Evolutionary conservation across 176 grass and related monocot genomes (phyloP).

Genomic region (Oryza brachyantha): DNA sequence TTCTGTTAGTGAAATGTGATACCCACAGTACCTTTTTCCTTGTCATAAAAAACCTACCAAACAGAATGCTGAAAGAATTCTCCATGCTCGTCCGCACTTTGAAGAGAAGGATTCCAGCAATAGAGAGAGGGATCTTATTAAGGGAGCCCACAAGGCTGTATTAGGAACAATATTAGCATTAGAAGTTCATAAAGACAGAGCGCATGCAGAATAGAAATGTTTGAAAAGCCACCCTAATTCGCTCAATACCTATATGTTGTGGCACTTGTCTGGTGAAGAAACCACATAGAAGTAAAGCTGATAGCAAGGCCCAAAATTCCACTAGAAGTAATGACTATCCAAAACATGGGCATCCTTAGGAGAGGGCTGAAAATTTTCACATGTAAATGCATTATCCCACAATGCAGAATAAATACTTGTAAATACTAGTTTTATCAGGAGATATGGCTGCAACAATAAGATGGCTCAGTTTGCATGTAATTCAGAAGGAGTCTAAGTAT

Average conservation of each 20-base stretch:
- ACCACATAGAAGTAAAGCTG: constrained; percentile 98
- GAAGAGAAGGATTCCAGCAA: constrained; percentile 81
- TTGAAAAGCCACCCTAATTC: background rate
- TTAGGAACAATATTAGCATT: constrained; percentile 17
- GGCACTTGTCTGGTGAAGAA: constrained; percentile 92
- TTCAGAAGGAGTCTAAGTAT: constrained; percentile 1
- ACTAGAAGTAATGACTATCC: constrained; percentile 76
- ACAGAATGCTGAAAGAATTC: constrained; percentile 75
- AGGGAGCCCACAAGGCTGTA: constrained; percentile 86
- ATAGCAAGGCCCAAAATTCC: constrained; percentile 91
- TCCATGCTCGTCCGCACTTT: constrained; percentile 80
- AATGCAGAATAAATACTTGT: constrained; percentile 8
- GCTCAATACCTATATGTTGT: constrained; percentile 82
- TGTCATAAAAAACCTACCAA: constrained; percentile 44
- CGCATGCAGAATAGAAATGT: background rate
- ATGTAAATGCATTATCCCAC: constrained; percentile 33
- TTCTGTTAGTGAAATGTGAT: background rate
- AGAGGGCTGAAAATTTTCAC: constrained; percentile 74
- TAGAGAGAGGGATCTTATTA: constrained; percentile 95
- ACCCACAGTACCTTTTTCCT: background rate
- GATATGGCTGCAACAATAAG: background rate
- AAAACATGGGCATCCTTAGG: constrained; percentile 79
- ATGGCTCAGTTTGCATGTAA: background rate
- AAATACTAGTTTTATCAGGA: background rate
- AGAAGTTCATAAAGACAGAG: background rate